phyloP scores from a whole-genome alignment of 1,284 basidiomycete species.

The Pseudozyma hubeiensis region DNA sequence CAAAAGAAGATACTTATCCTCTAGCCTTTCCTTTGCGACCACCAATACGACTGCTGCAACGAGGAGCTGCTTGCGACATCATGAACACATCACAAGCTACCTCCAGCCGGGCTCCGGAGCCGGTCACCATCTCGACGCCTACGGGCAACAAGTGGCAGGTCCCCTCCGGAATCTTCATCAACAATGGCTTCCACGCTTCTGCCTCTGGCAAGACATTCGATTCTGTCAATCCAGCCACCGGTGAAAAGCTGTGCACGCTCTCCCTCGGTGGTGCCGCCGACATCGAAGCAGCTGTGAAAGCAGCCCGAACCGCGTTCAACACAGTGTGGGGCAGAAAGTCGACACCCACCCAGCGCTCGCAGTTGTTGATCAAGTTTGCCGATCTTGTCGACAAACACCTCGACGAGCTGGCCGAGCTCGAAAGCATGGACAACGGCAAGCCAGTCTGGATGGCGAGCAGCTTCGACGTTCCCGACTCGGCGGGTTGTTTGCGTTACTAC shows the following conservation, averaged over 20 bases:
- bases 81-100: constrained; percentile 14
- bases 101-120: constrained; percentile 16
- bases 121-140: constrained; percentile 63
- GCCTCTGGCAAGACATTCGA: constrained; percentile 55
- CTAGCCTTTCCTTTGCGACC: not conserved
- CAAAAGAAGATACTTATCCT: not conserved
- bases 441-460: constrained; percentile 76
- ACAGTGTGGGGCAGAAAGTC: constrained; percentile 50
- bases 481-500: constrained; percentile 75
- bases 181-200: constrained; percentile 52
- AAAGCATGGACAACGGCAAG: constrained; percentile 79
- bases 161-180: constrained; percentile 57
- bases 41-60: not conserved
- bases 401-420: constrained; percentile 74
- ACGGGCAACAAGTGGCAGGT: constrained; percentile 50
- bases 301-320: constrained; percentile 52
- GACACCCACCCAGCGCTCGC: constrained; percentile 72
- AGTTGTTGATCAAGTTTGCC: constrained; percentile 76
- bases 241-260: constrained; percentile 50
- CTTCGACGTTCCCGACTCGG: constrained; percentile 78
- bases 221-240: constrained; percentile 56
- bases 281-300: constrained; percentile 56
- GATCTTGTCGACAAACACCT: constrained; percentile 78
- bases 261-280: constrained; percentile 51
- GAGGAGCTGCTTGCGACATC: not conserved